Percentiles rank a stretch among this genome's conserved stretches.
These are phyloP conservation scores for Alternaria incomplexa DNA, from an alignment of 2,329 filamentous ascomycete genomes.

Conservation along the genomic window DNA sequence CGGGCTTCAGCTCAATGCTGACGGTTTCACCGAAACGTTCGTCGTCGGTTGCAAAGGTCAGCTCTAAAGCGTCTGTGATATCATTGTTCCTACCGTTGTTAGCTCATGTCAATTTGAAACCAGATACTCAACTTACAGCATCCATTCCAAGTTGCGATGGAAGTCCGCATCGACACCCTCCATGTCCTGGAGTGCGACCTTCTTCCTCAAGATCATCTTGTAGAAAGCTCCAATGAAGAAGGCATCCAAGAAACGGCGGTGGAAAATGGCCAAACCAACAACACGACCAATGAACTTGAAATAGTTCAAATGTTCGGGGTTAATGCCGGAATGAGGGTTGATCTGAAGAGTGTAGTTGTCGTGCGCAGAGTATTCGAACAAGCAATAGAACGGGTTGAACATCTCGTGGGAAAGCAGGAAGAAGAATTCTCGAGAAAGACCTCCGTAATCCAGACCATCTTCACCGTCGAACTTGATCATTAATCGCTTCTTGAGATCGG, in stretches of 20 bases:
- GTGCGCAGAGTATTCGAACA: conserved; percentile 99
- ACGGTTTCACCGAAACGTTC: conserved; percentile 95
- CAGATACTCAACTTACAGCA: conserved; percentile 62
- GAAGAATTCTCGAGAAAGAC: conserved; percentile 96
- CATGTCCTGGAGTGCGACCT: conserved; percentile 92
- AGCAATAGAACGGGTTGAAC: conserved; percentile 99
- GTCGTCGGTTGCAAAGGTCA: conserved; percentile 96
- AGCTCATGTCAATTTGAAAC: neutral
- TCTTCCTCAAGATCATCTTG: conserved; percentile 98
- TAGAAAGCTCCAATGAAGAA: conserved; percentile 99
- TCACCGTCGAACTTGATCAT: conserved; percentile 99
- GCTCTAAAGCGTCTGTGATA: conserved; percentile 91
- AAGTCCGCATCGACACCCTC: conserved; percentile 98
- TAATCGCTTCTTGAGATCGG: conserved; percentile 94
- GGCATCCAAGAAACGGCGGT: conserved; percentile 93
- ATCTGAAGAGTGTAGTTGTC: conserved; percentile 99
- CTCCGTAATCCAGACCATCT: conserved; percentile 96
- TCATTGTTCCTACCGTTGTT: conserved; percentile 74
- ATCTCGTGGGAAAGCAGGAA: conserved; percentile 99
- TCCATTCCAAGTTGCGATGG: conserved; percentile 96
- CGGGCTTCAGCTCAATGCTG: conserved; percentile 90
- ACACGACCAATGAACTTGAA: conserved; percentile 99
- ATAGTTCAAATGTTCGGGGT: conserved; percentile 98
- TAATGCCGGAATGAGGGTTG: conserved; percentile 98
- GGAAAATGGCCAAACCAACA: conserved; percentile 96